Conservation (phyloP, 2,329 filamentous ascomycete species). For the Pyrenochaeta sp. region DNA sequence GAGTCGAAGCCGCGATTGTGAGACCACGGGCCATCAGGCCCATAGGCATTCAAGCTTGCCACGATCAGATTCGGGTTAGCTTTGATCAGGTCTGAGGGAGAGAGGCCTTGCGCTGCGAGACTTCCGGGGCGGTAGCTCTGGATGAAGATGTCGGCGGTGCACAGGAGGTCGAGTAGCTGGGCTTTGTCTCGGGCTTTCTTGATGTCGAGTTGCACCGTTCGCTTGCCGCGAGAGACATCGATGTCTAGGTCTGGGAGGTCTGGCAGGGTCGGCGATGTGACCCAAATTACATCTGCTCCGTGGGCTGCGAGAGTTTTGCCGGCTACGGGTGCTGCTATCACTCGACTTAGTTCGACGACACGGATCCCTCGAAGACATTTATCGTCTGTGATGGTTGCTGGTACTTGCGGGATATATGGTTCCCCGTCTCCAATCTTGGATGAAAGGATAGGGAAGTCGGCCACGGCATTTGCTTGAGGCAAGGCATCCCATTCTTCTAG, state of each 20-base stretch:
- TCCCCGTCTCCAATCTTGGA: constrained; percentile 38
- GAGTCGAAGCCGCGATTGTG: constrained; percentile 63
- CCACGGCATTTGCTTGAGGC: constrained; percentile 56
- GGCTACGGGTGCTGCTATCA: constrained; percentile 56
- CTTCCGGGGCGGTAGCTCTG: constrained; percentile 61
- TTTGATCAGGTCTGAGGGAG: constrained; percentile 46
- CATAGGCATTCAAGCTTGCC: constrained; percentile 63
- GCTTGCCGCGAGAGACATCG: constrained; percentile 58
- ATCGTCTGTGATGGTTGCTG: neutral
- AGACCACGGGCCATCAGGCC: constrained; percentile 56
- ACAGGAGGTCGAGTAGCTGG: constrained; percentile 53
- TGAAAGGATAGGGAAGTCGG: constrained; percentile 57
- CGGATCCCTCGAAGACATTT: constrained; percentile 53
- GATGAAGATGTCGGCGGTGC: constrained; percentile 61
- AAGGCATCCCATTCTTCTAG: constrained; percentile 61
- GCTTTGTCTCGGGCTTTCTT: constrained; percentile 50
- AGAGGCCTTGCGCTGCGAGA: constrained; percentile 55
- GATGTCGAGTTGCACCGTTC: constrained; percentile 58
- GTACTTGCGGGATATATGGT: constrained; percentile 11
- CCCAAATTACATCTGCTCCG: constrained; percentile 57
- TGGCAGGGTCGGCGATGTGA: constrained; percentile 54
- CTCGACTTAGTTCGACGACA: constrained; percentile 51
- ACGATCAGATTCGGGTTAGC: constrained; percentile 57
- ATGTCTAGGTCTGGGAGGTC: constrained; percentile 51
- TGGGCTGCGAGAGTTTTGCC: constrained; percentile 53